Evolutionary conservation across 768 basidiomycete genomes (phyloP).

Genomic region (Mycena vitilis): DNA sequence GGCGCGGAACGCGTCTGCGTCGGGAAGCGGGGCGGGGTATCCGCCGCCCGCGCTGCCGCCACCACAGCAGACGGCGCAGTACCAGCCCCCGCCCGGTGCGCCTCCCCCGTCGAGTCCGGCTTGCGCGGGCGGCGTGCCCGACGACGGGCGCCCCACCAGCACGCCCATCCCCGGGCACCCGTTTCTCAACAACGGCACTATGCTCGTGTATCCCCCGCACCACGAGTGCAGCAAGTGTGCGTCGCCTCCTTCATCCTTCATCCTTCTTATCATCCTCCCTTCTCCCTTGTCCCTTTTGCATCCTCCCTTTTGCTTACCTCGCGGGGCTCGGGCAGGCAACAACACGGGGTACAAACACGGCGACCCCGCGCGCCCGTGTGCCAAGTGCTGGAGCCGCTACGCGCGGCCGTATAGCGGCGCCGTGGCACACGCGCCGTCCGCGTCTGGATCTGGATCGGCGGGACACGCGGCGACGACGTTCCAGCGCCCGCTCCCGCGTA

Average conservation of each 20-base stretch:
- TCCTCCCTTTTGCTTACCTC: no score
- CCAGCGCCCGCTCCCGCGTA: constrained; percentile 52
- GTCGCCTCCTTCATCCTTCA: constrained; percentile 30
- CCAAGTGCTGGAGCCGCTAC: constrained; percentile 81
- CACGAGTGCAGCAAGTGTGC: constrained; percentile 77
- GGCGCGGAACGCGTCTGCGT: not conserved
- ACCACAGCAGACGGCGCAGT: not conserved
- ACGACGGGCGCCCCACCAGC: constrained; percentile 73
- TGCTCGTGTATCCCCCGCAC: constrained; percentile 78
- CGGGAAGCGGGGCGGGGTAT: constrained; percentile 35
- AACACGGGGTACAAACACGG: constrained; percentile 81
- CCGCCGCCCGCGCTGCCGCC: constrained; percentile 45
- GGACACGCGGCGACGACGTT: constrained; percentile 39
- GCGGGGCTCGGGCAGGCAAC: constrained; percentile 55
- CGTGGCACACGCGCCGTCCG: constrained; percentile 59
- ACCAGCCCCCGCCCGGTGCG: constrained; percentile 41
- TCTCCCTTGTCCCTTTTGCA: not conserved
- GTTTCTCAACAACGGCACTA: constrained; percentile 66
- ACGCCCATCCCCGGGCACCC: constrained; percentile 76
- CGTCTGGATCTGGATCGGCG: not conserved
- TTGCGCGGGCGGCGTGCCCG: constrained; percentile 38
- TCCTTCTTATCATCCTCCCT: not conserved
- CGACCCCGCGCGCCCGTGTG: constrained; percentile 76
- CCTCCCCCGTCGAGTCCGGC: constrained; percentile 37
- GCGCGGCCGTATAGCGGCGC: constrained; percentile 71